phyloP scores from a whole-genome alignment of 2,329 filamentous ascomycete genomes.

The Aspergillus pseudotamarii region DNA sequence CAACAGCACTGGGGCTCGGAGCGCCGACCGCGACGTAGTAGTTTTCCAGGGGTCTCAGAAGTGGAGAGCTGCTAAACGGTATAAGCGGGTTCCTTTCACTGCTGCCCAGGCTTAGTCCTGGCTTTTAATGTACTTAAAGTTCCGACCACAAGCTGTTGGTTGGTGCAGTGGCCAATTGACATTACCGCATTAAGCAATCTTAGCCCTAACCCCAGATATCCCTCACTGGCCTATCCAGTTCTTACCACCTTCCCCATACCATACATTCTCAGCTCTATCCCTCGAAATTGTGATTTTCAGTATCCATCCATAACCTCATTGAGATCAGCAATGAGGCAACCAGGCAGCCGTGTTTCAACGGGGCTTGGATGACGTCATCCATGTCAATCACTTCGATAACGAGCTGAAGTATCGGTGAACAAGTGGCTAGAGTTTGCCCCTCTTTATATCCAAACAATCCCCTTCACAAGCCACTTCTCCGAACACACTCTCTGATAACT shows the following conservation, averaged over 20 bases:
- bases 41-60: background rate
- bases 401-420: background rate
- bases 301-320: background rate
- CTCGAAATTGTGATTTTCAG: background rate
- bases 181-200: background rate
- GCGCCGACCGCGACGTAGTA: background rate
- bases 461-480: no score
- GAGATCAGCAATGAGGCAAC: background rate
- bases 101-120: background rate
- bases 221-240: background rate
- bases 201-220: background rate
- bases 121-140: background rate
- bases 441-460: background rate
- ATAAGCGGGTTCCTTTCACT: background rate
- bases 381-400: background rate
- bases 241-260: background rate
- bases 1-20: background rate
- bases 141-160: background rate
- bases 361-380: conserved; percentile 4
- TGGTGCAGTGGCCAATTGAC: background rate
- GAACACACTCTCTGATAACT: no score
- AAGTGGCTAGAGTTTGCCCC: background rate
- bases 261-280: background rate
- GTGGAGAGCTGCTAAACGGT: background rate
- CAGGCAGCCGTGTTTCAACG: conserved; percentile 4